phyloP scores from a whole-genome alignment of 768 basidiomycete species.

The Rhodotorula graminis region DNA sequence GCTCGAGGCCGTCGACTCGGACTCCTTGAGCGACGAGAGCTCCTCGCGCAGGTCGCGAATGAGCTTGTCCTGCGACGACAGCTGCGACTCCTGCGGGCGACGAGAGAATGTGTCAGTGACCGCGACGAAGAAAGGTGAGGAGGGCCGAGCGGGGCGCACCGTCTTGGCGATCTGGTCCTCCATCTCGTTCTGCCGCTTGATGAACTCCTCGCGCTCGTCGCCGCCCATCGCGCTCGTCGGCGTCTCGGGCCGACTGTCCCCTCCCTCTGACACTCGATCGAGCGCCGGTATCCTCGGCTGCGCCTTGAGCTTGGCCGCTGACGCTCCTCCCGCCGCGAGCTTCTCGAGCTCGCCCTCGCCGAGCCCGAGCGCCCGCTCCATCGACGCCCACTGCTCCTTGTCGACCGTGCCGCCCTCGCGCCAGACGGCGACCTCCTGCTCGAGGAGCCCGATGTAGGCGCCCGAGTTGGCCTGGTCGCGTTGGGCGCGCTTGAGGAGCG shows the following conservation, averaged over 20 bases:
- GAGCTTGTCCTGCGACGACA: constrained; percentile 74
- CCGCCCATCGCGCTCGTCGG: constrained; percentile 85
- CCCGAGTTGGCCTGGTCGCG: constrained; percentile 75
- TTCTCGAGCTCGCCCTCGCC: constrained; percentile 45
- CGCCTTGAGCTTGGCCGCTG: constrained; percentile 49
- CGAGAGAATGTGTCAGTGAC: neutral
- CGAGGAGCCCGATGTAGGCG: constrained; percentile 80
- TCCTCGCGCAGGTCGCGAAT: constrained; percentile 86
- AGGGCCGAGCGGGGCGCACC: constrained; percentile 40
- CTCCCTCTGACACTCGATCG: constrained; percentile 62
- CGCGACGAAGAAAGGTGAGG: too few species aligned
- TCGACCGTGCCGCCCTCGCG: constrained; percentile 79
- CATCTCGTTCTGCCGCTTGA: constrained; percentile 92
- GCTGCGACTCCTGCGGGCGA: constrained; percentile 60
- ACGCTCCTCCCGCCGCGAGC: constrained; percentile 50
- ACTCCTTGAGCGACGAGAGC: constrained; percentile 76
- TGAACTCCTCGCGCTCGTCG: constrained; percentile 95
- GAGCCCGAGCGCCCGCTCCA: constrained; percentile 57
- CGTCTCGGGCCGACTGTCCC: constrained; percentile 84
- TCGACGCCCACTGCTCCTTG: constrained; percentile 70
- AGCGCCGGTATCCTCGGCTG: constrained; percentile 59
- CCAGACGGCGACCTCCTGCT: constrained; percentile 88
- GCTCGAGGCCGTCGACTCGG: constrained; percentile 44
- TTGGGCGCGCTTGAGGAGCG: constrained; percentile 80
- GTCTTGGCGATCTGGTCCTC: constrained; percentile 86